Percentiles rank a stretch among this genome's conserved stretches.
Conservation (phyloP, 805 yeast species). For the Peterozyma toletana region DNA sequence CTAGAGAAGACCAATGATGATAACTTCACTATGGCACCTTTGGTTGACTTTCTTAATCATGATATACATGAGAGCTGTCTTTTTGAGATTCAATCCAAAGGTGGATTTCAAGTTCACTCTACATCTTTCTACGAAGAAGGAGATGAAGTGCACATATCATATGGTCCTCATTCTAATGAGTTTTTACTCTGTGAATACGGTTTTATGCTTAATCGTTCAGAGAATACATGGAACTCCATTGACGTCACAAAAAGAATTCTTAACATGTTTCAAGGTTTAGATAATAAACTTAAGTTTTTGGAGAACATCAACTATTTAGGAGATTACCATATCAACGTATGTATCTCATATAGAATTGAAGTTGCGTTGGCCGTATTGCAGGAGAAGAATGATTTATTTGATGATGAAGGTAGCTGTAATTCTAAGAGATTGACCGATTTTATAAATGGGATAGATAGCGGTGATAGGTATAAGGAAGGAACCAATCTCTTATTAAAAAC, state of each 20-base stretch:
- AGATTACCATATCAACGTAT: constrained; percentile 57
- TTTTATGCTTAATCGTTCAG: constrained; percentile 38
- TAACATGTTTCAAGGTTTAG: constrained; percentile 22
- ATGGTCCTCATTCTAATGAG: constrained; percentile 86
- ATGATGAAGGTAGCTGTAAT: constrained; percentile 9
- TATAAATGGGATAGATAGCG: constrained; percentile 40
- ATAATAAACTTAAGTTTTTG: constrained; percentile 37
- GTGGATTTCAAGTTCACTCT: constrained; percentile 48
- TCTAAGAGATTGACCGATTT: constrained; percentile 29
- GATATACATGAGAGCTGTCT: constrained; percentile 41
- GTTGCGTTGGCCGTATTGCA: constrained; percentile 64
- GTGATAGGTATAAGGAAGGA: constrained; percentile 26
- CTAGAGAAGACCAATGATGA: constrained; percentile 43
- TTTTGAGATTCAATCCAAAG: constrained; percentile 31
- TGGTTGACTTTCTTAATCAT: constrained; percentile 85
- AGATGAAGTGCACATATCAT: constrained; percentile 65
- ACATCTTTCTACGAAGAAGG: constrained; percentile 22
- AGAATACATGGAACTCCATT: constrained; percentile 62
- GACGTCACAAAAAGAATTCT: constrained; percentile 48
- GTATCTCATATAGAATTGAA: constrained; percentile 63
- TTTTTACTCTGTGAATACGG: constrained; percentile 85
- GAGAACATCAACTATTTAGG: constrained; percentile 52
- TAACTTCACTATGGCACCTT: constrained; percentile 87
- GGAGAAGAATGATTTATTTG: constrained; percentile 15
- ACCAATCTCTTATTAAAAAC: constrained; percentile 22